Percentiles rank a stretch among this genome's conserved stretches.
Evolutionary conservation across 2,329 filamentous ascomycete species (phyloP).

Genomic region (Ophiostoma sp.): DNA sequence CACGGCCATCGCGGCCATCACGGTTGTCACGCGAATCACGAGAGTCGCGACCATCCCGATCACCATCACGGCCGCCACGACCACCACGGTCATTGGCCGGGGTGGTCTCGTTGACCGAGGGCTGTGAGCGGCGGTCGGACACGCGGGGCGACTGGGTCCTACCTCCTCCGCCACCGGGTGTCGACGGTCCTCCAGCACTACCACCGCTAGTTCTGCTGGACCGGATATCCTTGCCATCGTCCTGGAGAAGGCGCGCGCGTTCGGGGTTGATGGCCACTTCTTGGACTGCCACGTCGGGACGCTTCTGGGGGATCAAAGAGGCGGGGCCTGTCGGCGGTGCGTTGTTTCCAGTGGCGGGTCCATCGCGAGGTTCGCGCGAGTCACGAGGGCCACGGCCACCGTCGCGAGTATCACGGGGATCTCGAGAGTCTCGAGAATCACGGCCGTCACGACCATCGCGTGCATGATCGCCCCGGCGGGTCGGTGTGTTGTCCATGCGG

Average conservation of each 20-base stretch:
- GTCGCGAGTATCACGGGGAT: constrained; percentile 39
- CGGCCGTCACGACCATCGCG: constrained; percentile 40
- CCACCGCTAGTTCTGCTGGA: constrained; percentile 36
- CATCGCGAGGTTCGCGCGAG: not conserved
- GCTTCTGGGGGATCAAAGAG: constrained; percentile 8
- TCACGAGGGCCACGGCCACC: not conserved
- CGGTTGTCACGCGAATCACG: constrained; percentile 1
- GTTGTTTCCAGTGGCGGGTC: not conserved
- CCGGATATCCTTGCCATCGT: constrained; percentile 47
- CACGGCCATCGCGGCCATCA: constrained; percentile 36
- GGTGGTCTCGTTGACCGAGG: constrained; percentile 27
- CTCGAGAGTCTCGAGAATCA: constrained; percentile 34
- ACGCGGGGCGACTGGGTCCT: constrained; percentile 53
- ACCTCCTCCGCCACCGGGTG: not conserved
- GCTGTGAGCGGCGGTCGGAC: constrained; percentile 40
- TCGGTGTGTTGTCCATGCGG: constrained; percentile 21
- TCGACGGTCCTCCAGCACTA: too few relatives aligned
- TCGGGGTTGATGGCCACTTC: constrained; percentile 58
- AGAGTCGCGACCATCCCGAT: constrained; percentile 36
- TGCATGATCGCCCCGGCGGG: constrained; percentile 28
- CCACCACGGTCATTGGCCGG: constrained; percentile 28
- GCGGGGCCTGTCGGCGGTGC: constrained; percentile 6
- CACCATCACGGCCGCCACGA: not conserved
- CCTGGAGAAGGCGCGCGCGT: constrained; percentile 51
- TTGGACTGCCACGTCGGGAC: constrained; percentile 31